phyloP scores from a whole-genome alignment of 495 filamentous ascomycete species.

The Talaromyces wortmannii region DNA sequence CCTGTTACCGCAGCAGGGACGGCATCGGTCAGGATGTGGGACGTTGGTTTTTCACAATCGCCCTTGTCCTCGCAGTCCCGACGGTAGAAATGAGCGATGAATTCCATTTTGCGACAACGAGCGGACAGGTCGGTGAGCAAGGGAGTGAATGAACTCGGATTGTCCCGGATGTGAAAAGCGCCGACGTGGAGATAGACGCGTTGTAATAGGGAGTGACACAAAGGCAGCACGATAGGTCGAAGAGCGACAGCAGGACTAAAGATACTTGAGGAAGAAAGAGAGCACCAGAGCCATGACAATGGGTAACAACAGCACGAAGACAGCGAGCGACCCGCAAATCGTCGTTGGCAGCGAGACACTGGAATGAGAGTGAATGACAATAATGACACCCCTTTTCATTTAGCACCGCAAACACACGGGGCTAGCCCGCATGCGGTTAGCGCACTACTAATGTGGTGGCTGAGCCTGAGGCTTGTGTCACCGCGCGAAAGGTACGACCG shows the following conservation, averaged over 20 bases:
- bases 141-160: background rate
- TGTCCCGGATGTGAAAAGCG: background rate
- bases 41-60: slow-evolving; percentile 2
- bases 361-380: background rate
- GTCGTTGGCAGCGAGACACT: too few species aligned
- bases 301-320: too few species aligned
- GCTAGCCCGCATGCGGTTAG: background rate
- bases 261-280: too few species aligned
- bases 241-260: too few species aligned
- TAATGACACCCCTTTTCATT: too few species aligned
- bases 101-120: background rate
- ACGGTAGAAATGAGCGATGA: background rate
- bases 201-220: background rate
- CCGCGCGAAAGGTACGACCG: too few species aligned
- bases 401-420: too few species aligned
- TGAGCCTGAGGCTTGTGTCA: too few species aligned
- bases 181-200: background rate
- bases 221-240: background rate
- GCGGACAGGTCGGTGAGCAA: background rate
- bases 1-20: background rate
- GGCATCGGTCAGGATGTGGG: slow-evolving; percentile 1
- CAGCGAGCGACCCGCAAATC: too few species aligned
- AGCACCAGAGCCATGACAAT: too few species aligned
- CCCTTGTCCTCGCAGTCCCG: background rate
- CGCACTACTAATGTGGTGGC: too few species aligned